Conservation (phyloP, 768 basidiomycete genomes). For the Lyophyllum shimeji region DNA sequence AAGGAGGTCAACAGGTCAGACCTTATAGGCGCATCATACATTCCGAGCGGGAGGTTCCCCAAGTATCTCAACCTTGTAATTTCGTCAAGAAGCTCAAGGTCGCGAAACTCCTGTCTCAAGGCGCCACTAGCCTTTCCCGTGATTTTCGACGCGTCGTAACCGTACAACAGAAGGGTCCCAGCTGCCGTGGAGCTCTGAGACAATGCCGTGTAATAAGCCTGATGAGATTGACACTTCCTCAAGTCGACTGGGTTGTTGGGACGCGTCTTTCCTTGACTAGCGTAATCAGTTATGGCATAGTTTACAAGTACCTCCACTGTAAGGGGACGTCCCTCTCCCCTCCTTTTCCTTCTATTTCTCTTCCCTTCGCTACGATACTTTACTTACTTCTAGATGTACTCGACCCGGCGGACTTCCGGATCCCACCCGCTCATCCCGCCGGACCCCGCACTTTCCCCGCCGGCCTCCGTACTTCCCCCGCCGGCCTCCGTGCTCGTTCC, state of each 20-base stretch:
- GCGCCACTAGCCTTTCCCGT: slow-evolving; percentile 9
- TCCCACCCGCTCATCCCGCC: too few species aligned
- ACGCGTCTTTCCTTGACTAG: neutral
- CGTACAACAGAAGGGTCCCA: slow-evolving; percentile 10
- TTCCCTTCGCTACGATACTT: too few species aligned
- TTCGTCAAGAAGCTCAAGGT: slow-evolving; percentile 17
- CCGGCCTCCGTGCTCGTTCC: too few species aligned
- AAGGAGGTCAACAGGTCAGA: neutral
- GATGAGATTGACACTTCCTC: slow-evolving; percentile 16
- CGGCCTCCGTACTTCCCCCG: too few species aligned
- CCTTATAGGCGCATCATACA: neutral
- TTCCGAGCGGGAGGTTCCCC: neutral
- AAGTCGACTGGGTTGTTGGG: slow-evolving; percentile 6
- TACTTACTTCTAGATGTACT: too few species aligned
- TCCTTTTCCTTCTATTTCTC: too few species aligned
- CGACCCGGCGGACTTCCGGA: too few species aligned
- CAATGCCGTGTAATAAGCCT: slow-evolving; percentile 28
- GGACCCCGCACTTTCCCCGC: too few species aligned
- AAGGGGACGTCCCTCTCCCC: too few species aligned
- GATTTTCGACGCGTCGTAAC: slow-evolving; percentile 11
- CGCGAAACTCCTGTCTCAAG: slow-evolving; percentile 13
- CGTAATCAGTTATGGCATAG: slow-evolving; percentile 29
- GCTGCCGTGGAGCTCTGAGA: slow-evolving; percentile 22
- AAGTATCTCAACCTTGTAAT: slow-evolving; percentile 9
- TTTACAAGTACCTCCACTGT: slow-evolving; percentile 1